phyloP scores from a whole-genome alignment of 208 protist species.

The Leishmania tropica region DNA sequence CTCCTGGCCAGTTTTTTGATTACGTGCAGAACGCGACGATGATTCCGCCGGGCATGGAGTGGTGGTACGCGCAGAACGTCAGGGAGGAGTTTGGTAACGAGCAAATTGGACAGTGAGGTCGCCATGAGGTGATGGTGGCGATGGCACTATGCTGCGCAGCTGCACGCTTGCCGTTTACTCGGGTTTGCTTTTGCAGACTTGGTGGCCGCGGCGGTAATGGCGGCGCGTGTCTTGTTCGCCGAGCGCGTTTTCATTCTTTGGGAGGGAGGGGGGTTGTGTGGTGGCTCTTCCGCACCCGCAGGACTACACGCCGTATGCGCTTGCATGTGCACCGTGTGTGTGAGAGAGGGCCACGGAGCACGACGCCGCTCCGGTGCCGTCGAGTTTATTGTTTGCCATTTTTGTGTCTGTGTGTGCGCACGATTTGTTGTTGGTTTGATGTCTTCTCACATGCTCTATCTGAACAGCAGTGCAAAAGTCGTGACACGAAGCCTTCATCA shows the following conservation, averaged over 20 bases:
- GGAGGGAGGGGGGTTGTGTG: too few species aligned
- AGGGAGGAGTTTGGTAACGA: conserved; percentile 61
- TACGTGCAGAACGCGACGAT: conserved; percentile 79
- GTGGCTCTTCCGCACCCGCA: background rate
- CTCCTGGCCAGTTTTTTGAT: conserved; percentile 83
- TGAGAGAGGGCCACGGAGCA: background rate
- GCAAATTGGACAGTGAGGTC: conserved; percentile 27
- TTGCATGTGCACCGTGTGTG: background rate
- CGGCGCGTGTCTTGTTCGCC: background rate
- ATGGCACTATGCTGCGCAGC: background rate
- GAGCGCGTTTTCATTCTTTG: background rate
- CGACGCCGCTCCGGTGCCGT: background rate
- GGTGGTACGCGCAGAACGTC: conserved; percentile 67
- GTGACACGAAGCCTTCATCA: background rate
- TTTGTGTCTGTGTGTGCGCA: background rate
- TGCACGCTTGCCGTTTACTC: background rate
- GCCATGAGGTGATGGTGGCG: background rate
- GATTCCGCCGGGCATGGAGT: conserved; percentile 81
- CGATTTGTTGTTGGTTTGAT: background rate
- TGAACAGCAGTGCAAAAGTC: background rate
- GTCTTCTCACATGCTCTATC: background rate
- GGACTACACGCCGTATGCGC: background rate
- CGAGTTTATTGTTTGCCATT: background rate
- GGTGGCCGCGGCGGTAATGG: background rate
- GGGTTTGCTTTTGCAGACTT: background rate